Evolutionary conservation across 2,329 filamentous ascomycete genomes (phyloP).

Genomic region (Akanthomyces muscarius): DNA sequence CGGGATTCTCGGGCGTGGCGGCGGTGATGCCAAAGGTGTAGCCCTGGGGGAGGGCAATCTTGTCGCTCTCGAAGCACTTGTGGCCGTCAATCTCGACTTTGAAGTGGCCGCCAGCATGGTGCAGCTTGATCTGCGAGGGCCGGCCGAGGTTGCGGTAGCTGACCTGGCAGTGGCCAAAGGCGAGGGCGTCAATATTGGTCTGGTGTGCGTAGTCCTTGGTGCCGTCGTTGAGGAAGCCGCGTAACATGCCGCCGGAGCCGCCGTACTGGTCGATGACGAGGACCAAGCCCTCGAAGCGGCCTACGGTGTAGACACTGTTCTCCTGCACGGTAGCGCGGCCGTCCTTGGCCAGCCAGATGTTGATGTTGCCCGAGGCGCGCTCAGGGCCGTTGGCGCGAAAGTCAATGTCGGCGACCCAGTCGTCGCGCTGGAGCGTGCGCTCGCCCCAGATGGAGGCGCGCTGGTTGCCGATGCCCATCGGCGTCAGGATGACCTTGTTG

Average conservation of each 20-base stretch:
- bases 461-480: constrained; percentile 79
- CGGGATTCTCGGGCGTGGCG: constrained; percentile 82
- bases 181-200: constrained; percentile 73
- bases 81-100: constrained; percentile 76
- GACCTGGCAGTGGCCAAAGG: constrained; percentile 91
- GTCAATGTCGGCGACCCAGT: constrained; percentile 80
- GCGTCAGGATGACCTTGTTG: constrained; percentile 88
- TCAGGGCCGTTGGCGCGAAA: constrained; percentile 87
- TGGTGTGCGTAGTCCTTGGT: constrained; percentile 72
- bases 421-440: constrained; percentile 53
- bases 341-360: constrained; percentile 83
- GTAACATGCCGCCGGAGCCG: constrained; percentile 71
- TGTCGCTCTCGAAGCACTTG: constrained; percentile 78
- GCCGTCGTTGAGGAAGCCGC: constrained; percentile 93
- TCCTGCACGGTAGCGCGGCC: constrained; percentile 62
- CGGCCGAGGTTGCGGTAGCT: constrained; percentile 87
- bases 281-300: constrained; percentile 84
- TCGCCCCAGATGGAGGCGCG: constrained; percentile 81
- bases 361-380: constrained; percentile 80
- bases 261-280: constrained; percentile 82
- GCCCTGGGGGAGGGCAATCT: constrained; percentile 71
- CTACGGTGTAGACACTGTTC: constrained; percentile 78
- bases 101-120: constrained; percentile 61
- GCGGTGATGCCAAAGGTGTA: constrained; percentile 87
- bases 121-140: constrained; percentile 73